Evolutionary conservation across 1,284 basidiomycete genomes (phyloP), one percentile per base, ranked within the genome.

Genomic region (Ustilago curta): DNA sequence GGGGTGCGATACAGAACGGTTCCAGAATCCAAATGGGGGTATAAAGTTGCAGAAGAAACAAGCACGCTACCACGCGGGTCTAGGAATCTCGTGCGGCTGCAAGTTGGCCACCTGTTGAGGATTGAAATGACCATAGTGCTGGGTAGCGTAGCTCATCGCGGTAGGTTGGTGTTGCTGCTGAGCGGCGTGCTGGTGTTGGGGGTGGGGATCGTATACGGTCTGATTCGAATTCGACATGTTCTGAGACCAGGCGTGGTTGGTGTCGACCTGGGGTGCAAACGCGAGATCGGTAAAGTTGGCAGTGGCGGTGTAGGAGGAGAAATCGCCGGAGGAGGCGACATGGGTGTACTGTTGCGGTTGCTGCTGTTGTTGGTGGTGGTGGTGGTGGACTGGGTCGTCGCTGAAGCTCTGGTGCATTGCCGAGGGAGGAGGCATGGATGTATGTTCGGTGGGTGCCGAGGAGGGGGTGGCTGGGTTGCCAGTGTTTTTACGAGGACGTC

Each of bases 291-390:
- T 14, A 12, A 45, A 51, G 47, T 27, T 57, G 3, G 11, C 21
- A 11, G 57, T 25, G n/a, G 14, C 29, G 9, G 59, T 48, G 37
- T 69, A 74, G 5, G 31, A 37, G 19, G 53, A 8, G 29, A 69
- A 74, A 8, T 74, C 66, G n/a, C 62, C 52, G 0, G 71, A 54
- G 32, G 71, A 54, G 35, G 61, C 55, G 6, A 74, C 56, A 25
- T 74, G 71, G 1, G 61, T 68, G 40, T 74, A 74, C 37, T 73
- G 45, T 27, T 48, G 47, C 25, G 29, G 47, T 19, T 48, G 47
- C 9, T 65, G 62, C 8, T 81, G 58, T 68, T 81, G 79, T 31
- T 72, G 70, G 39, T 67, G 63, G 4, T 72, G 51, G 1, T 67
- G 64, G 25, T 67, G 64, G 25, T 54, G 65, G 3, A 67, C 68